A percentile compares a stretch with the other conserved stretches of the same genome.
These are phyloP conservation scores for Blastomyces silverae DNA, from an alignment of 2,329 filamentous ascomycete species.

Conservation along the genomic window DNA sequence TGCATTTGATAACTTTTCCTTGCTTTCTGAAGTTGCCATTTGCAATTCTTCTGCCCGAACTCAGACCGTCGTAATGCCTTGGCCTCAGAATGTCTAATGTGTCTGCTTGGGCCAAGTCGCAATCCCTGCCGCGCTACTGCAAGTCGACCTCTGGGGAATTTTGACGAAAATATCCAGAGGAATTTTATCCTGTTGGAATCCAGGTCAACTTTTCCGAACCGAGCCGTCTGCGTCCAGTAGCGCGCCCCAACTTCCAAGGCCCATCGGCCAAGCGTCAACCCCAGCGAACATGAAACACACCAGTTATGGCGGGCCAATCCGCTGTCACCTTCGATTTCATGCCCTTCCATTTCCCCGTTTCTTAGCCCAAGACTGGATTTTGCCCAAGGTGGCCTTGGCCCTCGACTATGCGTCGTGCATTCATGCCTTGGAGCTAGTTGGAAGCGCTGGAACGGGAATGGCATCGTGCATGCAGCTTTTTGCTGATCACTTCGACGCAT, in stretches of 20 bases:
- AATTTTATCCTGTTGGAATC: neutral
- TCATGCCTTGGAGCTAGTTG: neutral
- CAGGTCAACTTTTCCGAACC: neutral
- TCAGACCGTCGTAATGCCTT: neutral
- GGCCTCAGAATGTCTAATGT: neutral
- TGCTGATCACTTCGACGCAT: neutral
- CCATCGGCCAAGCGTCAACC: neutral
- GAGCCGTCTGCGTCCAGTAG: neutral
- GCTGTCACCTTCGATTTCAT: neutral
- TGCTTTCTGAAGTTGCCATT: neutral
- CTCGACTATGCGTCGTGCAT: no score
- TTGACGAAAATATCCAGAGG: neutral
- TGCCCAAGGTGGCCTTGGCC: neutral
- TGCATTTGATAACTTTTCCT: neutral
- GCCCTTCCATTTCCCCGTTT: neutral
- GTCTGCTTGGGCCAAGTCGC: neutral
- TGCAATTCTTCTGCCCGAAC: neutral
- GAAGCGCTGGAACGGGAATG: conserved; percentile 3
- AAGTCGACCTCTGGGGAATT: conserved; percentile 1
- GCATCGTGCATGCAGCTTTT: conserved; percentile 4
- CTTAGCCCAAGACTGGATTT: neutral
- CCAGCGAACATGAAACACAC: conserved; percentile 11
- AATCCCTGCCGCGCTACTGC: conserved; percentile 2
- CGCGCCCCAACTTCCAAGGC: neutral
- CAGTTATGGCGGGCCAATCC: neutral